These are phyloP conservation scores for Sorghum bicolor DNA, from an alignment of 176 grass and related monocot genomes.

Conservation along the genomic window DNA sequence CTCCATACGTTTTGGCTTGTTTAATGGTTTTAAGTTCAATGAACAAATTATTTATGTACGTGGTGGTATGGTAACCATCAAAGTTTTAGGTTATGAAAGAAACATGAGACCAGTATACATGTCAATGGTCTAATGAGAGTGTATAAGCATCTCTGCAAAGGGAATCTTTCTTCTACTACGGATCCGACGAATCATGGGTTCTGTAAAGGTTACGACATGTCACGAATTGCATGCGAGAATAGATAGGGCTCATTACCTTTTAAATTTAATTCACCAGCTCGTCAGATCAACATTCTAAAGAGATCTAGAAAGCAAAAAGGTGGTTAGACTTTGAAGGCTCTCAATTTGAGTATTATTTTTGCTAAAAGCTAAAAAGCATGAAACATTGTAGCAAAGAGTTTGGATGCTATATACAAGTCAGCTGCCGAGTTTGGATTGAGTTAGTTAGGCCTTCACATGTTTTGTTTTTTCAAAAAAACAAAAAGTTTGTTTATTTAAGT, in stretches of 20 bases:
- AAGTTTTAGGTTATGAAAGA: constrained; percentile 13
- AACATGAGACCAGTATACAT: not conserved
- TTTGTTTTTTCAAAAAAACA: not conserved
- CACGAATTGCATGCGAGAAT: constrained; percentile 25
- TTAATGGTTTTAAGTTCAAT: not conserved
- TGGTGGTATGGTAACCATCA: not conserved
- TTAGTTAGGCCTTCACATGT: not conserved
- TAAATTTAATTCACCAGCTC: constrained; percentile 21
- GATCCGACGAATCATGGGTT: constrained; percentile 29
- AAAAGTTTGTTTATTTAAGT: not conserved
- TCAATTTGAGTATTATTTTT: not conserved
- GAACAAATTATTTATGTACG: not conserved
- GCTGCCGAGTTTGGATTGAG: not conserved
- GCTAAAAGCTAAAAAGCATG: constrained; percentile 12
- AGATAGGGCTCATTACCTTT: constrained; percentile 28
- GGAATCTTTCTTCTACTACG: constrained; percentile 18
- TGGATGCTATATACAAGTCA: not conserved
- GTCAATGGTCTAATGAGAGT: not conserved
- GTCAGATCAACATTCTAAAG: not conserved
- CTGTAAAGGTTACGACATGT: constrained; percentile 36
- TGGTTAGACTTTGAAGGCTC: constrained; percentile 20
- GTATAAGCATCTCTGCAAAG: constrained; percentile 16
- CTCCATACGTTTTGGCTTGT: too few relatives aligned
- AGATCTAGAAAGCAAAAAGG: constrained; percentile 8
- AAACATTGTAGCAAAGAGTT: not conserved